A percentile compares a stretch with the other conserved stretches of the same genome.
These are phyloP conservation scores for Ceraceosorus bombacis DNA, from an alignment of 1,284 basidiomycete genomes.

Conservation along the genomic window DNA sequence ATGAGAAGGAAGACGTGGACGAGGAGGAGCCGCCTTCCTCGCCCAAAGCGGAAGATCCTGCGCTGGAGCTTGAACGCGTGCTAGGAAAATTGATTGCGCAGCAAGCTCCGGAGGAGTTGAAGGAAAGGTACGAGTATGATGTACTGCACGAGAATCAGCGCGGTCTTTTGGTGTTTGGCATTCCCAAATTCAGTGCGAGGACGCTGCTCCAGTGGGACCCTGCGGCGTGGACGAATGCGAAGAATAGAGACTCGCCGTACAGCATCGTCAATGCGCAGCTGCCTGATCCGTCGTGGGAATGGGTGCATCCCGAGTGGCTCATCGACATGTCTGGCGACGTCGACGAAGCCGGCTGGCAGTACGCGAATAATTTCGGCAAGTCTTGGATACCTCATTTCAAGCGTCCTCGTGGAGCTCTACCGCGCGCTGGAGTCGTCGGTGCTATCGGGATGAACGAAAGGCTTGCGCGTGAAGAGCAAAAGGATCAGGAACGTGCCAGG, in stretches of 20 bases:
- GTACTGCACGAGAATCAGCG: constrained; percentile 46
- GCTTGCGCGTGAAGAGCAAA: constrained; percentile 16
- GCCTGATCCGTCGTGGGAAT: constrained; percentile 46
- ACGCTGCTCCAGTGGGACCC: constrained; percentile 44
- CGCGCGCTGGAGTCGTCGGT: constrained; percentile 24
- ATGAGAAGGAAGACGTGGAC: background rate
- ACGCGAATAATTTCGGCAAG: constrained; percentile 37
- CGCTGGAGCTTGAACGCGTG: constrained; percentile 28
- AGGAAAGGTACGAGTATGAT: constrained; percentile 39
- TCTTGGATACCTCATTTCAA: constrained; percentile 21
- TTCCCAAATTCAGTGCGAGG: constrained; percentile 42
- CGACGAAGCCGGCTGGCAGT: constrained; percentile 47
- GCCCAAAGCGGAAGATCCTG: constrained; percentile 13
- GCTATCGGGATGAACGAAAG: constrained; percentile 29
- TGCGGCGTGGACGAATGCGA: constrained; percentile 37
- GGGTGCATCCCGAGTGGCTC: constrained; percentile 44
- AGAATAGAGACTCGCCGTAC: constrained; percentile 33
- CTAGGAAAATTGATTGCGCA: constrained; percentile 28
- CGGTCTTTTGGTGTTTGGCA: constrained; percentile 42
- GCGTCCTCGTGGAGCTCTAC: constrained; percentile 21
- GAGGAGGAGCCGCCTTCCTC: background rate
- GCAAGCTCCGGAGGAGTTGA: constrained; percentile 26
- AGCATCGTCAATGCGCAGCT: constrained; percentile 44
- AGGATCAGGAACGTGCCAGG: constrained; percentile 24
- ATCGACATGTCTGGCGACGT: constrained; percentile 48